A percentile compares a stretch with the other conserved stretches of the same genome.
phyloP scores from a whole-genome alignment of 208 protist genomes.

The Histomonas meleagridis region DNA sequence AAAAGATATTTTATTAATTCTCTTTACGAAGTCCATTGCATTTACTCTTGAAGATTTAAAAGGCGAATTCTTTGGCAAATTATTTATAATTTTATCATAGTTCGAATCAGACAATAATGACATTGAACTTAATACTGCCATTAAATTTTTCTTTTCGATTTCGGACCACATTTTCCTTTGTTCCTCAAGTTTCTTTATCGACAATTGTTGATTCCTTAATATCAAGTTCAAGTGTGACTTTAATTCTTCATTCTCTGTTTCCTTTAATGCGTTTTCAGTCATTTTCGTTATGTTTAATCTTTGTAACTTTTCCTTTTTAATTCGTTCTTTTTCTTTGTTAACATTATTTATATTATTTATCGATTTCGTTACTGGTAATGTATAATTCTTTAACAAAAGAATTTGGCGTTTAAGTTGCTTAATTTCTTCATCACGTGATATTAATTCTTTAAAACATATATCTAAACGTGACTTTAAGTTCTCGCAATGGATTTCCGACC shows the following conservation, averaged over 20 bases:
- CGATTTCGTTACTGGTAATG: background rate
- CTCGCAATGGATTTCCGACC: background rate
- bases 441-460: background rate
- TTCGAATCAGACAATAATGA: background rate
- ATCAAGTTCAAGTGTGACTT: background rate
- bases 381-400: background rate
- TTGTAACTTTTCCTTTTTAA: background rate
- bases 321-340: background rate
- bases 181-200: background rate
- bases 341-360: background rate
- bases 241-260: background rate
- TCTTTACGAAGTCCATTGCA: too few relatives aligned
- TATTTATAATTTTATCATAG: background rate
- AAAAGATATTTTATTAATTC: too few relatives aligned
- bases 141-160: background rate
- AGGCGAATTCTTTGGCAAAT: background rate
- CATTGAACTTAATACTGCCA: background rate
- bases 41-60: background rate
- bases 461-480: background rate
- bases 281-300: background rate
- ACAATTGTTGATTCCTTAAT: background rate
- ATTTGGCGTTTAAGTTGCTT: background rate
- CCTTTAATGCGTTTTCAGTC: background rate
- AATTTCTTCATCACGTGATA: background rate
- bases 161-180: constrained; percentile 8